Base-by-base conservation (phyloP, 164 flowering plant genomes). In the Umbilicus rupestris region DNA sequence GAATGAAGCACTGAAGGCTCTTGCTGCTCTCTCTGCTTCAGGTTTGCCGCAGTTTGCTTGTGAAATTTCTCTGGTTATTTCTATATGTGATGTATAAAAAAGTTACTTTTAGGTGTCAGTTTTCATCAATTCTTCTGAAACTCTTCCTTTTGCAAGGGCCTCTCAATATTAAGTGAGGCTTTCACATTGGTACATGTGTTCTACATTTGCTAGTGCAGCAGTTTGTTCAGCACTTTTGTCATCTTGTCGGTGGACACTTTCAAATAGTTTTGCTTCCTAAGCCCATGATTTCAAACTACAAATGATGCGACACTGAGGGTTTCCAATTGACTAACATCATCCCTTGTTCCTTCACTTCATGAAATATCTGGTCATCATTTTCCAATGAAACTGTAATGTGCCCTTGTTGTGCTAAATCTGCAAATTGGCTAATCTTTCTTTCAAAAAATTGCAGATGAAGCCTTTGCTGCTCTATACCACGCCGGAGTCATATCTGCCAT, bases 1-100 rank as follows among this genome's bases (percentile, higher is more conserved):
- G 63, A 87, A 82, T 70, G 90, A 76, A 80, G 97, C 99, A 66
- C 73, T 95, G 66, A 89, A 79, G 72, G 94, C 99, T 73, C 87
- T 92, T 70, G 70, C 70, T 63, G 87, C 94, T 50, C 79, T 92
- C 69, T 80, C 97, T 63, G 72, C 50, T 15, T 87, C 97, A 82
- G 96, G 97, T 91, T 39, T 49, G 63, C n/a, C 17, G 66, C 5
- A 35, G 29, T 37, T 29, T 19, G 37, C 16, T 30, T 24, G 16
- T 29, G 11, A 26, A 39, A 42, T 10, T 30, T 62, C 9, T 60
- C 66, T 69, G 1, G 24, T 24, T 31, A 7, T 31, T n/a, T 63
- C 0, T 33, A 3, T 17, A 64, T 39, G 20, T 65, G 26, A 1
- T 65, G 8, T 19, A 44, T 29, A 19, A 47, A 7, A 5, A 16